Percentiles rank a stretch among this genome's conserved stretches.
phyloP scores from a whole-genome alignment of 768 basidiomycete genomes.

The Mycena vitilis region DNA sequence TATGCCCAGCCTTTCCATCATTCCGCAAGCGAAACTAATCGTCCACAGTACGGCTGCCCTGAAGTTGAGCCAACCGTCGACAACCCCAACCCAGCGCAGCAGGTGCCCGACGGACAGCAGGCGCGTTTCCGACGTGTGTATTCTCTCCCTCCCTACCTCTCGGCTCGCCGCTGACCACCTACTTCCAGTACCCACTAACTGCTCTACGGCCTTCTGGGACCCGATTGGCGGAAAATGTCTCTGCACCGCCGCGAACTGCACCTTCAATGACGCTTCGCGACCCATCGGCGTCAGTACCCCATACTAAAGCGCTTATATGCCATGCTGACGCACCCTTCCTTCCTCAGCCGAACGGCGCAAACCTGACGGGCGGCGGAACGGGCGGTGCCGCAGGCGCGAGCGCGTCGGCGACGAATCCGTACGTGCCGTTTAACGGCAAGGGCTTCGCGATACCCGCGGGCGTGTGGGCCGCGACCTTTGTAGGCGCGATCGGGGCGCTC shows the following conservation, averaged over 20 bases:
- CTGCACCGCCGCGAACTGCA: no score
- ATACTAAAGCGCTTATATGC: no score
- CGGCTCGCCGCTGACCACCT: neutral
- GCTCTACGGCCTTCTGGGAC: no score
- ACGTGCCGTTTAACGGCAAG: conserved; percentile 61
- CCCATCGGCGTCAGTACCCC: conserved; percentile 38
- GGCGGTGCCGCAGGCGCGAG: conserved; percentile 45
- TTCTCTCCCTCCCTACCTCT: neutral
- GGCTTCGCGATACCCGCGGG: conserved; percentile 26
- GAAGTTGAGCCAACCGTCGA: conserved; percentile 58
- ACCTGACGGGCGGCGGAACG: conserved; percentile 67
- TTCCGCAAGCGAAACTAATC: no score
- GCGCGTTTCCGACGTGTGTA: conserved; percentile 67
- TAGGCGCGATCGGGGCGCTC: conserved; percentile 34
- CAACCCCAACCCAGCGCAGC: conserved; percentile 77
- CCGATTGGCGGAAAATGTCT: no score
- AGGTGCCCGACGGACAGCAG: conserved; percentile 55
- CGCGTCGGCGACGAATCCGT: conserved; percentile 47
- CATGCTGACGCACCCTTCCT: no score
- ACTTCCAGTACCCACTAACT: conserved; percentile 57
- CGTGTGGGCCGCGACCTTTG: conserved; percentile 31
- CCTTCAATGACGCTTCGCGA: no score
- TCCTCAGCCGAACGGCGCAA: conserved; percentile 65
- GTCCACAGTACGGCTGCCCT: conserved; percentile 78
- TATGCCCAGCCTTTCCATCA: conserved; percentile 59